A percentile compares a stretch with the other conserved stretches of the same genome.
These are phyloP conservation scores for Peribolospora baueri DNA, from an alignment of 768 basidiomycete species.

Conservation along the genomic window DNA sequence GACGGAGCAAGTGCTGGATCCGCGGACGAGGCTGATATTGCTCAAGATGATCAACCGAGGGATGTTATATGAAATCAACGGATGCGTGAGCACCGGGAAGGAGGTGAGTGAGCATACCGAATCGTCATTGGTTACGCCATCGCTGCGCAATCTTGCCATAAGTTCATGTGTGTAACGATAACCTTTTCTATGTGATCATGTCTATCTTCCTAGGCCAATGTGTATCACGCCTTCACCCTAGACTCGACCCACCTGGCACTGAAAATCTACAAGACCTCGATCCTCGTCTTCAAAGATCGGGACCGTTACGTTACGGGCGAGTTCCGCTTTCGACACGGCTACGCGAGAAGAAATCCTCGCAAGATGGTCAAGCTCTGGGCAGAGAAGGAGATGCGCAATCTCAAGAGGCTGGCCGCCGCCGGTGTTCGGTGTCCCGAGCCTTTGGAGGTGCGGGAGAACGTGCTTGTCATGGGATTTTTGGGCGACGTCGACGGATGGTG, in stretches of 20 bases:
- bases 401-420: conserved; percentile 57
- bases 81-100: conserved; percentile 93
- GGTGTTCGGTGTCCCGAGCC: conserved; percentile 72
- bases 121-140: neutral
- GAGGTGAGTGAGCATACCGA: conserved; percentile 33
- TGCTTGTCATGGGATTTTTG: conserved; percentile 83
- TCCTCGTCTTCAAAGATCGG: conserved; percentile 90
- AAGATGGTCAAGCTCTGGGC: conserved; percentile 99
- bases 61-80: conserved; percentile 69
- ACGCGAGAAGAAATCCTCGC: conserved; percentile 58
- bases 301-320: conserved; percentile 91
- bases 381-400: conserved; percentile 94
- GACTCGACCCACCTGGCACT: conserved; percentile 44
- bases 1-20: conserved; percentile 86
- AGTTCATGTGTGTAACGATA: neutral
- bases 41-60: conserved; percentile 91
- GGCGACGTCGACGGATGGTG: conserved; percentile 63
- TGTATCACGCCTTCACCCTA: conserved; percentile 60
- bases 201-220: conserved; percentile 48
- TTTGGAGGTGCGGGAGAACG: conserved; percentile 81
- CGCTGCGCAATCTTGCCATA: neutral
- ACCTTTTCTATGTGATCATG: conserved; percentile 1
- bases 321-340: conserved; percentile 70
- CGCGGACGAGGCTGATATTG: conserved; percentile 74
- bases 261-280: conserved; percentile 97